These are phyloP conservation scores for Sporothrix brunneoviolacea DNA, from an alignment of 2,329 filamentous ascomycete species.

Conservation along the genomic window DNA sequence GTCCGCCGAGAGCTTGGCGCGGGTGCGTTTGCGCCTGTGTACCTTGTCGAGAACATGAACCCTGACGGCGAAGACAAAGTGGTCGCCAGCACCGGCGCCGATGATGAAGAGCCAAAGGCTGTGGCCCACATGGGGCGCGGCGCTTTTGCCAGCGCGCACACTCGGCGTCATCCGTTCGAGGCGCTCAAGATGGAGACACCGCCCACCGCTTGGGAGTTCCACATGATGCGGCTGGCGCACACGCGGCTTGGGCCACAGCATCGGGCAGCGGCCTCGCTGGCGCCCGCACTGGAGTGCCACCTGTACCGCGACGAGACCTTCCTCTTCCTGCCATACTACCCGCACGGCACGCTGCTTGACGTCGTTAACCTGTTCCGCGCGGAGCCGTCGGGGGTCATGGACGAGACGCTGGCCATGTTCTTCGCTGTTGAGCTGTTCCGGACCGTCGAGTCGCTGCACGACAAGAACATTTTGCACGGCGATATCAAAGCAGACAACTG, in stretches of 20 bases:
- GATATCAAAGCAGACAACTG: constrained; percentile 96
- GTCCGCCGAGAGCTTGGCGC: constrained; percentile 82
- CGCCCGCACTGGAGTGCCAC: constrained; percentile 83
- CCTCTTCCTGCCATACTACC: constrained; percentile 77
- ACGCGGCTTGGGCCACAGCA: constrained; percentile 64
- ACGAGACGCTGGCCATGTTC: constrained; percentile 91
- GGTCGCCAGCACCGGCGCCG: constrained; percentile 21
- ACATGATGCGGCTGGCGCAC: constrained; percentile 82
- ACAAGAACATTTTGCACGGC: constrained; percentile 75
- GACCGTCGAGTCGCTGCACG: constrained; percentile 80
- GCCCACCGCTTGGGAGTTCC: constrained; percentile 88
- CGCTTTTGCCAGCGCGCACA: constrained; percentile 45
- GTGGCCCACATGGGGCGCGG: constrained; percentile 52
- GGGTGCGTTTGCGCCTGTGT: constrained; percentile 92
- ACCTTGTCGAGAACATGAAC: constrained; percentile 71
- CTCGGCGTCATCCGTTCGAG: constrained; percentile 57
- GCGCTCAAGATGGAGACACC: constrained; percentile 93
- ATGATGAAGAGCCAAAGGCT: constrained; percentile 34
- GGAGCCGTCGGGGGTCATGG: constrained; percentile 69
- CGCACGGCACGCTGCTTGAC: constrained; percentile 90
- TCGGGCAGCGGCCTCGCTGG: constrained; percentile 69
- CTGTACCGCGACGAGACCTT: constrained; percentile 87
- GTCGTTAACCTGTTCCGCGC: constrained; percentile 79
- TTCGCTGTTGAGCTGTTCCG: constrained; percentile 87
- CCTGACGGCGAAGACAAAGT: constrained; percentile 36